A percentile compares a stretch with the other conserved stretches of the same genome.
Evolutionary conservation across 2,329 filamentous ascomycete species (phyloP).

Genomic region (Delphinella strobiligena): DNA sequence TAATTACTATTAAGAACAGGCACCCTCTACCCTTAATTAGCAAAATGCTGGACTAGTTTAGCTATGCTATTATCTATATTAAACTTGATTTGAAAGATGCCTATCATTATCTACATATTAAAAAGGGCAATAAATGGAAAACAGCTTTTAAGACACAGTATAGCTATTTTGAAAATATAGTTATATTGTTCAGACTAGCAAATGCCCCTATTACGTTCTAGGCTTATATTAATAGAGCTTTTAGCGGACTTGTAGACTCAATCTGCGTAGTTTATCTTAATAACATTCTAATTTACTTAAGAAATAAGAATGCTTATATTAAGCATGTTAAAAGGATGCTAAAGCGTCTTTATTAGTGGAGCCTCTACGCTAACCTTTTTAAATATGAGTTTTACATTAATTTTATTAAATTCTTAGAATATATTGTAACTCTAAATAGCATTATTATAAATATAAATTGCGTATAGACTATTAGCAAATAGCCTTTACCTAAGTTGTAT

Average conservation of each 20-base stretch:
- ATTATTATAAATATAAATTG: slow-evolving; percentile 3
- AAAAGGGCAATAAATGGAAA: slow-evolving; percentile 13
- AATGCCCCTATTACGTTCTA: slow-evolving; percentile 18
- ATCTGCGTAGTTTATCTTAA: slow-evolving; percentile 18
- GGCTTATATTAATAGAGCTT: slow-evolving; percentile 14
- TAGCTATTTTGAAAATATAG: slow-evolving; percentile 14
- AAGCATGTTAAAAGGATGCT: no score
- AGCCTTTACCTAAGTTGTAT: not conserved
- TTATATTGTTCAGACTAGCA: slow-evolving; percentile 17
- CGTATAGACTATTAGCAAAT: slow-evolving; percentile 2
- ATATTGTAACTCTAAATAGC: slow-evolving; percentile 5
- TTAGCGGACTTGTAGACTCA: slow-evolving; percentile 10
- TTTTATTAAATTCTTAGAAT: slow-evolving; percentile 11
- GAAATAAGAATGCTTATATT: no score
- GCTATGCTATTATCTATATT: slow-evolving; percentile 10
- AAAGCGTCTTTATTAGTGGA: no score
- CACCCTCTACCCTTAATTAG: slow-evolving; percentile 17
- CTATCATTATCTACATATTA: slow-evolving; percentile 18
- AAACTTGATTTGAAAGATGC: slow-evolving; percentile 15
- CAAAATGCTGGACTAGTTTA: slow-evolving; percentile 16
- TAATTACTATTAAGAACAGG: slow-evolving; percentile 20
- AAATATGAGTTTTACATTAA: slow-evolving; percentile 10
- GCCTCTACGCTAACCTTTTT: slow-evolving; percentile 7
- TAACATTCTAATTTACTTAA: slow-evolving; percentile 21
- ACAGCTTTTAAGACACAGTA: slow-evolving; percentile 14